Evolutionary conservation across 805 yeast genomes (phyloP).

Genomic region (Wickerhamiella siamensis): DNA sequence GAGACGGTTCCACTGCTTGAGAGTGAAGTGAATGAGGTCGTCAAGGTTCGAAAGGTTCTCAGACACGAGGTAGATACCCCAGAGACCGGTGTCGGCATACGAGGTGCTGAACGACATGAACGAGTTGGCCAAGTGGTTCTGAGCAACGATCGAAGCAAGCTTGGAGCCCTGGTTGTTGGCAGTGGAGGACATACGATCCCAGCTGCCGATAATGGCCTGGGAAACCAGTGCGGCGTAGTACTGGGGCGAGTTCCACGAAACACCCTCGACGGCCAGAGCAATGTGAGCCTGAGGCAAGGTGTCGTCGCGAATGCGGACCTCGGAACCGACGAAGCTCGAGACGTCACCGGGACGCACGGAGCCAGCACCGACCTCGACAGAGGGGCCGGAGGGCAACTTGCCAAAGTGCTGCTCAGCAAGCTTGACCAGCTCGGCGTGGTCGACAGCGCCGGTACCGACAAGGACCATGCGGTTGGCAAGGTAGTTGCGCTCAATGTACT

Average conservation of each 20-base stretch:
- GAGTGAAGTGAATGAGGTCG: slow-evolving; percentile 55
- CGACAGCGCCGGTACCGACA: slow-evolving; percentile 88
- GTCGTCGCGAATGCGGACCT: slow-evolving; percentile 68
- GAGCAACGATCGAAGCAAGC: slow-evolving; percentile 50
- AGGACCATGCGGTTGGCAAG: slow-evolving; percentile 95
- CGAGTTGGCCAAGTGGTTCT: slow-evolving; percentile 67
- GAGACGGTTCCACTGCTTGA: slow-evolving; percentile 80
- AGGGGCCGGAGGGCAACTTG: slow-evolving; percentile 31
- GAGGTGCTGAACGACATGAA: slow-evolving; percentile 95
- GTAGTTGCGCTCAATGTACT: slow-evolving; percentile 74
- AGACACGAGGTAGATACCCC: slow-evolving; percentile 90
- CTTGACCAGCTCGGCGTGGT: slow-evolving; percentile 68
- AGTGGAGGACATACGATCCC: slow-evolving; percentile 87
- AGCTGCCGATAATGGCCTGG: slow-evolving; percentile 90
- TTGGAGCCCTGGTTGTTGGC: slow-evolving; percentile 79
- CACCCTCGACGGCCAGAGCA: slow-evolving; percentile 95
- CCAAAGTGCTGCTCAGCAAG: slow-evolving; percentile 64
- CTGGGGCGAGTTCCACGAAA: slow-evolving; percentile 91
- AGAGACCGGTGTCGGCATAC: slow-evolving; percentile 91
- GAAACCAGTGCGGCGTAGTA: slow-evolving; percentile 91
- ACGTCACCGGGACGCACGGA: slow-evolving; percentile 47
- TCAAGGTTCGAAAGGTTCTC: slow-evolving; percentile 58
- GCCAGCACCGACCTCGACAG: slow-evolving; percentile 43
- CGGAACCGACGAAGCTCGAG: slow-evolving; percentile 76
- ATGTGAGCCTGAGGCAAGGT: slow-evolving; percentile 79